Conservation (phyloP, 495 filamentous ascomycete species). For the Aspergillus olivimuriae region DNA sequence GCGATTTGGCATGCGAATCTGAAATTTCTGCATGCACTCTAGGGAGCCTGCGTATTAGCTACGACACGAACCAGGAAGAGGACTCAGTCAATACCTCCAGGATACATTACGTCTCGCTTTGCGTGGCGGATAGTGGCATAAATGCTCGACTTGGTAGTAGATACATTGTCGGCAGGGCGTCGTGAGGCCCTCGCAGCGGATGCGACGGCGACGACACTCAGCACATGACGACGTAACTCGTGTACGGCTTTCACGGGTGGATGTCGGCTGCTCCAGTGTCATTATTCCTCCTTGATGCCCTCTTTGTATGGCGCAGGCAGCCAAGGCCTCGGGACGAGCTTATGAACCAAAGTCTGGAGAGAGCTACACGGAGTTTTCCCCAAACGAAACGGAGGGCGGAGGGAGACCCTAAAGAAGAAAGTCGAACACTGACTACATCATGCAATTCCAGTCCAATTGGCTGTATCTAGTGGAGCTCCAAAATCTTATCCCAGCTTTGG, state of each 20-base stretch:
- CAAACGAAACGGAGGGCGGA: too few species aligned
- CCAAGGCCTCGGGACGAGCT: too few species aligned
- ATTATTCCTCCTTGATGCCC: too few species aligned
- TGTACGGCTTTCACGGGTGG: background rate
- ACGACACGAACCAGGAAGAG: background rate
- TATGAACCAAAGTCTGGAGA: too few species aligned
- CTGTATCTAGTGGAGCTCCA: too few species aligned
- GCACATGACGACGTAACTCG: background rate
- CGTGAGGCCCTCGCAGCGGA: background rate
- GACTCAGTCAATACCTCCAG: too few species aligned
- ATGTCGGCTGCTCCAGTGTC: background rate
- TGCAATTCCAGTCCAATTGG: too few species aligned
- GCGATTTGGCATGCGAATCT: background rate
- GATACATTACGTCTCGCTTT: slow-evolving; percentile 2
- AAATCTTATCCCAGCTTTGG: too few species aligned
- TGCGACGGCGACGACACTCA: slow-evolving; percentile 1
- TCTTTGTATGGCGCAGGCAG: too few species aligned
- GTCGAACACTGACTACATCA: too few species aligned
- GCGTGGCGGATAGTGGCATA: slow-evolving; percentile 1
- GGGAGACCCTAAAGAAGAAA: too few species aligned
- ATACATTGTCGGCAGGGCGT: background rate
- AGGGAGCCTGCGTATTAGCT: background rate
- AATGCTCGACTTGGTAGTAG: background rate
- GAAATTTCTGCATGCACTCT: background rate
- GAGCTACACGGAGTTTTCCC: too few species aligned